Evolutionary conservation across 2,329 filamentous ascomycete species (phyloP).

Genomic region (Penicillium sp.): DNA sequence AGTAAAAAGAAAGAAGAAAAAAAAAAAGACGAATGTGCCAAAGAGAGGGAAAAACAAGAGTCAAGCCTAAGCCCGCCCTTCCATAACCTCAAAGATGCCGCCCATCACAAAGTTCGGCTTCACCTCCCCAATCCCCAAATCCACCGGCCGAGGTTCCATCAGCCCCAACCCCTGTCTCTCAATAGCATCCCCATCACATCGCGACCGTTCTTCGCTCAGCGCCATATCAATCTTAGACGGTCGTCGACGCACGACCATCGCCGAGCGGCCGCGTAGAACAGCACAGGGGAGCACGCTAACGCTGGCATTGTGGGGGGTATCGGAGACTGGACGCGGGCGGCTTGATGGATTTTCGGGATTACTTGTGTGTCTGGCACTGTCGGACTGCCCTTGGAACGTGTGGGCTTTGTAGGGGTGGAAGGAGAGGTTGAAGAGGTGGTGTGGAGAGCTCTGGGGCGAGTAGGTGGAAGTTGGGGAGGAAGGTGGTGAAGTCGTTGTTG

Average conservation of each 20-base stretch:
- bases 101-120: conserved; percentile 45
- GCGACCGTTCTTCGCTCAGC: conserved; percentile 42
- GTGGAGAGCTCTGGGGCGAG: conserved; percentile 6
- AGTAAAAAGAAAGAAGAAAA: background rate
- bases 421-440: conserved; percentile 22
- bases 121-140: conserved; percentile 19
- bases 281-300: conserved; percentile 28
- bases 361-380: background rate
- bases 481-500: conserved; percentile 27
- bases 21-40: background rate
- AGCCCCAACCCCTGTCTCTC: conserved; percentile 43
- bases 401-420: conserved; percentile 30
- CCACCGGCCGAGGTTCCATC: conserved; percentile 46
- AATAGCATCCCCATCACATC: conserved; percentile 38
- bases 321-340: background rate
- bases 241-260: conserved; percentile 38
- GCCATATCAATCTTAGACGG: conserved; percentile 46
- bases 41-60: background rate
- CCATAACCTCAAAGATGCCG: conserved; percentile 49
- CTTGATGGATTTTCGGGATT: background rate
- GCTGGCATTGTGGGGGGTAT: background rate
- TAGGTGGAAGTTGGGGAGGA: conserved; percentile 19
- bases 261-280: conserved; percentile 30
- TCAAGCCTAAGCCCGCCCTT: conserved; percentile 34
- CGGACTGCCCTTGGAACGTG: conserved; percentile 2